phyloP scores from a whole-genome alignment of 2,329 filamentous ascomycete genomes.

The Gaeumannomyces tritici region DNA sequence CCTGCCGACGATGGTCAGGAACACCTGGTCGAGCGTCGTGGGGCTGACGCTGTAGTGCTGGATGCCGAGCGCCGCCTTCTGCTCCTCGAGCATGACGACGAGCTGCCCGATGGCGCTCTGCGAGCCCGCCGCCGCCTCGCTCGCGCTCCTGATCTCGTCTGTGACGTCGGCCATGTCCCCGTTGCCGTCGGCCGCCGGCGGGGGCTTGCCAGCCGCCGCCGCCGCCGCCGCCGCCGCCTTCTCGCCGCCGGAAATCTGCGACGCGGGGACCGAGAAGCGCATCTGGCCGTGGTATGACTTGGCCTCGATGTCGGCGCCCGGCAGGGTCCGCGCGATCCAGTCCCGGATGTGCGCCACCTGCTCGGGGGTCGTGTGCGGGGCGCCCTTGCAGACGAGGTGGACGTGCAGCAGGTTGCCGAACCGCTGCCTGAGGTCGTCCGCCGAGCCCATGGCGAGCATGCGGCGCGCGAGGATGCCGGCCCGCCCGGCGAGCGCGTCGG shows the following conservation, averaged over 20 bases:
- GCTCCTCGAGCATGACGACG: conserved; percentile 64
- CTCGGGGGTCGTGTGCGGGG: conserved; percentile 59
- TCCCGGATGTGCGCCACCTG: conserved; percentile 57
- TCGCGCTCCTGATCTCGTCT: conserved; percentile 1
- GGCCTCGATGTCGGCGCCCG: conserved; percentile 57
- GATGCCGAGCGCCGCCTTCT: conserved; percentile 58
- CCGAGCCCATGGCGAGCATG: conserved; percentile 79
- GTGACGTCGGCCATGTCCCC: not conserved
- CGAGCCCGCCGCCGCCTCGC: not conserved
- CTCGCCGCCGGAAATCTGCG: conserved; percentile 18
- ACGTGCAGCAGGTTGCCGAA: conserved; percentile 76
- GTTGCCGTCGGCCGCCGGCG: not conserved
- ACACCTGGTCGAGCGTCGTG: conserved; percentile 85
- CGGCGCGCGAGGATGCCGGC: conserved; percentile 78
- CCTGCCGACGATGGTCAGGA: conserved; percentile 72
- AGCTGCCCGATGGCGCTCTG: conserved; percentile 54
- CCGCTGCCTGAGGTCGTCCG: conserved; percentile 59
- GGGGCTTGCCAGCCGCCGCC: not conserved
- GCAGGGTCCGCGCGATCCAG: conserved; percentile 57
- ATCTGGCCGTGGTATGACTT: conserved; percentile 79
- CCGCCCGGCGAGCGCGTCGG: conserved; percentile 73
- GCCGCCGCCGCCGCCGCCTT: not conserved
- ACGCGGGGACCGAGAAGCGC: conserved; percentile 65
- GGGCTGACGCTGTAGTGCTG: conserved; percentile 82
- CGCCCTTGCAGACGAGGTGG: conserved; percentile 66